Conservation (phyloP, 2,329 filamentous ascomycete species). For the Paraconiothyrium sp. region DNA sequence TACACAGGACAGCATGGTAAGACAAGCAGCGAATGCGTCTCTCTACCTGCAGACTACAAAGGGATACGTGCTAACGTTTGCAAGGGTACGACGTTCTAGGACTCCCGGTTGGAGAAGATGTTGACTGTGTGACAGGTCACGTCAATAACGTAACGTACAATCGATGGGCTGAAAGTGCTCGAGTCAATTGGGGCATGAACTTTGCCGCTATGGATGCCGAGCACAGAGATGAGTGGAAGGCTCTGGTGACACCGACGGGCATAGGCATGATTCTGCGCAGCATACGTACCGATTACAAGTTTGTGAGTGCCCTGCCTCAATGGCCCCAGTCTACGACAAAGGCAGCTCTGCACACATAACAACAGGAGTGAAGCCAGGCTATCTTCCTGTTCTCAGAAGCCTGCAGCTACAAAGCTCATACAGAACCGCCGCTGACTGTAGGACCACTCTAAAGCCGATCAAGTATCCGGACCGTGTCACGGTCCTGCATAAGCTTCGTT, state of each 20-base stretch:
- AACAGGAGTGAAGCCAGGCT: neutral
- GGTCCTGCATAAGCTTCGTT: conserved; percentile 80
- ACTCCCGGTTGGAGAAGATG: conserved; percentile 16
- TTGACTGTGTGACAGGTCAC: conserved; percentile 65
- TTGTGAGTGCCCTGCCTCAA: conserved; percentile 65
- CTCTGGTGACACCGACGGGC: conserved; percentile 72
- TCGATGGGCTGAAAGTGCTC: conserved; percentile 81
- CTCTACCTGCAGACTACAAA: conserved; percentile 11
- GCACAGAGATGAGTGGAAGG: conserved; percentile 71
- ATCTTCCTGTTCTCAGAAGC: neutral
- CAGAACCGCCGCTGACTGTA: conserved; percentile 18
- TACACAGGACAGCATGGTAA: conserved; percentile 64
- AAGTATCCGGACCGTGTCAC: conserved; percentile 83
- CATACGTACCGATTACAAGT: conserved; percentile 87
- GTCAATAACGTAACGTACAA: conserved; percentile 90
- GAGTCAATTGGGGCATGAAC: conserved; percentile 80
- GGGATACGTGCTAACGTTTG: conserved; percentile 25
- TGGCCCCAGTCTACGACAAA: neutral
- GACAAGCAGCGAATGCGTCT: conserved; percentile 35
- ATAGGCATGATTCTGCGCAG: conserved; percentile 81
- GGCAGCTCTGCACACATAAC: neutral
- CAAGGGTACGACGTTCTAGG: conserved; percentile 24
- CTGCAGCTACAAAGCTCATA: neutral
- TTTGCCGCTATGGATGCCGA: conserved; percentile 71
- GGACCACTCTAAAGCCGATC: conserved; percentile 66